Base-by-base conservation (phyloP, 2,329 filamentous ascomycete species). In the Cryphonectria parasitica region DNA sequence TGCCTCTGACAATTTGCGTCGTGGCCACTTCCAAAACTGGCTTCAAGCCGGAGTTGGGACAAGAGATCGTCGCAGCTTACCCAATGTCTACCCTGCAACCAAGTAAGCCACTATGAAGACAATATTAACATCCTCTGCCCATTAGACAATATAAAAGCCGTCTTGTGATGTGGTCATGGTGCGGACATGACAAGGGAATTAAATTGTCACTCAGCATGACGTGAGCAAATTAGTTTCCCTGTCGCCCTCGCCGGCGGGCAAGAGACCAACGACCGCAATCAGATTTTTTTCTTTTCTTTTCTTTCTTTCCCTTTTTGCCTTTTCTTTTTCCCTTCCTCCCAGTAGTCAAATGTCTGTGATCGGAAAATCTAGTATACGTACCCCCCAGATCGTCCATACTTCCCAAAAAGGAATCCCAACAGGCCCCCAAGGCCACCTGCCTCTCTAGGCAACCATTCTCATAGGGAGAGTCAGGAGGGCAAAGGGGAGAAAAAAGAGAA, bases 351-450 rank as follows among this genome's bases (percentile, higher is more conserved):
- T 8, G 15, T 25, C 58, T 34, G 31, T 39, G 28, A 39, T 61
- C 31, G 5, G 58, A 39, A 61, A 61, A 39, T 61, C 28, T 22
- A 25, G 31, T 8, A 13, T 39, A n/a, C 34, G 22, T 39, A 61
- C 39, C 34, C 39, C 34, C 7, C 45, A 45, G 61, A 31, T 19
- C 10, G 39, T 6, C 34, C n/a, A 64, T n/a, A 11, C n/a, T 25
- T 41, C 54, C 64, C 36, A 34, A 66, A 66, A 1, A 66, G 64
- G 64, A 34, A 66, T 56, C 31, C 64, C n/a, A 22, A n/a, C 34
- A n/a, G 52, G 4, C 13, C 8, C 25, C 31, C 43, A 34, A 65
- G 64, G 8, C 64, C 64, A 66, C 64, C 64, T 66, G 64, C 64
- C 64, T 39, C 52, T 66, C 64, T 60, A 3, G 64, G 49, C 45